These are phyloP conservation scores for Microsporum audouinii DNA, from an alignment of 2,329 filamentous ascomycete genomes.

Conservation along the genomic window DNA sequence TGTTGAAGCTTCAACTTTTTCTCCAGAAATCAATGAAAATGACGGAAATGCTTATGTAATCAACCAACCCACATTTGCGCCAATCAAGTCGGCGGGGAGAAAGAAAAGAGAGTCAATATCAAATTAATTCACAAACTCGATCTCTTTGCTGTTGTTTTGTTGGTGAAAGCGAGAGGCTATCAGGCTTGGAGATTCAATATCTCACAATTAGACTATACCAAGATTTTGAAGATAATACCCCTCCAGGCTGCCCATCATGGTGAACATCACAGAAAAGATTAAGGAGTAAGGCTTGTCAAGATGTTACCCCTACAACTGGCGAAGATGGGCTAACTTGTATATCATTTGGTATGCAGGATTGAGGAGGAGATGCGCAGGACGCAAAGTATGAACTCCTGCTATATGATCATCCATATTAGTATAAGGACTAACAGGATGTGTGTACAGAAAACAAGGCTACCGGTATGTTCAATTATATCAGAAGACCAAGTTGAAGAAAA, in stretches of 20 bases:
- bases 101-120: background rate
- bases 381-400: conserved; percentile 59
- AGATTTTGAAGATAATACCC: conserved; percentile 3
- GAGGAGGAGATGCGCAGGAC: conserved; percentile 99
- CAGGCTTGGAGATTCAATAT: background rate
- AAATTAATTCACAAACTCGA: background rate
- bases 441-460: conserved; percentile 89
- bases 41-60: background rate
- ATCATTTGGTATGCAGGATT: conserved; percentile 52
- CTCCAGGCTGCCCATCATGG: conserved; percentile 50
- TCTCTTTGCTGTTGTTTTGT: background rate
- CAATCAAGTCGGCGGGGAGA: conserved; percentile 3
- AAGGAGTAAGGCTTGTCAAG: conserved; percentile 62
- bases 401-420: conserved; percentile 17
- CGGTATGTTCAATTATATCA: conserved; percentile 47
- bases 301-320: background rate
- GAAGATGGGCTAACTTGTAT: conserved; percentile 14
- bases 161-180: background rate
- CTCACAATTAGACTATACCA: background rate
- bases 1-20: background rate
- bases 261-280: conserved; percentile 99
- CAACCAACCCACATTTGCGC: conserved; percentile 1
- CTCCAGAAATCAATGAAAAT: background rate
- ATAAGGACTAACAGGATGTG: background rate
- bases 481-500: conserved; percentile 11